Evolutionary conservation across 2,329 filamentous ascomycete species (phyloP), one percentile per base, ranked within the genome.

Genomic region (Exophiala phaeomuriformis): DNA sequence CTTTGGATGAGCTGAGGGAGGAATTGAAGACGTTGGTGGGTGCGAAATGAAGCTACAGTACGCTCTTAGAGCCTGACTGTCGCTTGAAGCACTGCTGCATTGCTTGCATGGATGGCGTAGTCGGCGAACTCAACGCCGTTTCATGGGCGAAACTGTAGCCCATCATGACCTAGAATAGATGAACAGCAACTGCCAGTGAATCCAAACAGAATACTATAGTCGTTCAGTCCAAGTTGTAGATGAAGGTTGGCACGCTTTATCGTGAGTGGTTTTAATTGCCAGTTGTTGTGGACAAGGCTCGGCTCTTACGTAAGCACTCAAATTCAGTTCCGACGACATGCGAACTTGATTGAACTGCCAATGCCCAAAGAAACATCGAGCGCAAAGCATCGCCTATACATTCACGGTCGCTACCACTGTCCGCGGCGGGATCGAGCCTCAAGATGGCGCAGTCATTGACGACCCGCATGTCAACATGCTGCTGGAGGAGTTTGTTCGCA

Each of bases 381-480:
- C 28, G 5, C 39, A 27, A 5, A 41, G 12, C 39, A 27, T 27
- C 28, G 39, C 4, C n/a, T 28, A 7, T 9, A 27, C 39, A 10
- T 27, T 28, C 12, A 41, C 39, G 5, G 12, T 5, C 51, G 51
- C 9, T 54, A 27, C 19, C 19, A 5, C 39, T 41, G 5, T 19
- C 19, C 19, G 19, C 19, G 39, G 12, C 27, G 39, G 12, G 4
- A 4, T 5, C 10, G 39, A 4, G 4, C n/a, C 7, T 27, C 19
- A 52, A 37, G 75, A 89, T 88, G 77, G 76, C 79, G 61, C 75
- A 80, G 61, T 71, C 78, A 56, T 65, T 77, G 65, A 72, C 80
- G 52, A 71, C 76, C 44, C 67, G 76, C 71, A 82, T 85, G 79
- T 85, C 86, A 58, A 71, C 87, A 66, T 80, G 81, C 76, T 84